phyloP scores from a whole-genome alignment of 305 asterid species.

The Solanum hybrid region DNA sequence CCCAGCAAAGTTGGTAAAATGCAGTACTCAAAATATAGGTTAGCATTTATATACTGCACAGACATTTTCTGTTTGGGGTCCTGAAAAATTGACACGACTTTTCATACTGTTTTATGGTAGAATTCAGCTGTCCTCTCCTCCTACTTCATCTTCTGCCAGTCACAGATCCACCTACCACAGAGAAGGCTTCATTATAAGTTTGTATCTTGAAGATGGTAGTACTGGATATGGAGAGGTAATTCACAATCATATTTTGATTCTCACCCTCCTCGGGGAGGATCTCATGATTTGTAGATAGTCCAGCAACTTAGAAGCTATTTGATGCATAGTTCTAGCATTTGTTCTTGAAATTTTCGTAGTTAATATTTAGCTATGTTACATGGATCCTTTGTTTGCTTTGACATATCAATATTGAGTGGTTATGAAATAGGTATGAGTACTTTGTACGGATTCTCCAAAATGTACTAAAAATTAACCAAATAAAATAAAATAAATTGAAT shows the following conservation, averaged over 20 bases:
- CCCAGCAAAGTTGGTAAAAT: slow-evolving; percentile 48
- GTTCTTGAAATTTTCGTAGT: background rate
- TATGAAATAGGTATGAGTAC: background rate
- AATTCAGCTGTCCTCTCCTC: slow-evolving; percentile 77
- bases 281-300: background rate
- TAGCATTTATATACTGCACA: slow-evolving; percentile 12
- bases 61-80: background rate
- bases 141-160: slow-evolving; percentile 58
- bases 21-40: slow-evolving; percentile 77
- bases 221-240: slow-evolving; percentile 87
- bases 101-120: slow-evolving; percentile 32
- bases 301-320: background rate
- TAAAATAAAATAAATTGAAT: background rate
- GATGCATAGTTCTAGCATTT: background rate
- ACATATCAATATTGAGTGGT: background rate
- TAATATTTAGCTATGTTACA: background rate
- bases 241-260: background rate
- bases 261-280: background rate
- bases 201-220: slow-evolving; percentile 78
- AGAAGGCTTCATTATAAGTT: slow-evolving; percentile 71
- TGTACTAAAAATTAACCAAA: background rate
- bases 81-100: background rate
- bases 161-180: slow-evolving; percentile 38
- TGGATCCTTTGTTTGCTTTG: background rate
- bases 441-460: background rate